Conservation (phyloP, 2,329 filamentous ascomycete genomes). For the Tolypocladium amazonense region DNA sequence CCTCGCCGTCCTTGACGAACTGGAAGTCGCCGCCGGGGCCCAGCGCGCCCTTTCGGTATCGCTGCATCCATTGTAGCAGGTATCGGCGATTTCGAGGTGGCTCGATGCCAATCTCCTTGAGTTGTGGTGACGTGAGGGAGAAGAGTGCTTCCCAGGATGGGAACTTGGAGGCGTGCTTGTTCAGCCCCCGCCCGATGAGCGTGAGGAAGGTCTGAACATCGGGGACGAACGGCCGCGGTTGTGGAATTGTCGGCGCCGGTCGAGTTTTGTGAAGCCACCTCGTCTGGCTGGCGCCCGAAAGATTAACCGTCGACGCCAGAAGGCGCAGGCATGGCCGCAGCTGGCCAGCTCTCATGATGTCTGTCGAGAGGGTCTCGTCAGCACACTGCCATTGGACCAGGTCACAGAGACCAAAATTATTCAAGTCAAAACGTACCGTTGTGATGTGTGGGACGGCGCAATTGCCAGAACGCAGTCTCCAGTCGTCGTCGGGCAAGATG, state of each 20-base stretch:
- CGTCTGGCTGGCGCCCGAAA: constrained; percentile 22
- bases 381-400: not conserved
- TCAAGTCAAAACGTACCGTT: not conserved
- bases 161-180: constrained; percentile 75
- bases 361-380: not conserved
- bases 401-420: too few species aligned
- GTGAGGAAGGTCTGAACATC: constrained; percentile 78
- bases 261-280: constrained; percentile 33
- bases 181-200: constrained; percentile 80
- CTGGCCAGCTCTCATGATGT: constrained; percentile 3
- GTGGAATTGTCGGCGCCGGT: constrained; percentile 38
- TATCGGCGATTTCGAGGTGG: constrained; percentile 75
- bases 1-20: constrained; percentile 51
- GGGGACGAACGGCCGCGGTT: constrained; percentile 75
- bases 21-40: constrained; percentile 76
- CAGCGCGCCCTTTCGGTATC: constrained; percentile 66
- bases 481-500: not conserved
- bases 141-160: constrained; percentile 87
- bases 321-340: constrained; percentile 20
- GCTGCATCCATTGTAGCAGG: constrained; percentile 77
- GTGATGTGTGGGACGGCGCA: not conserved
- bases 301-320: constrained; percentile 19
- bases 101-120: constrained; percentile 78
- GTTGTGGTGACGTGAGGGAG: constrained; percentile 63
- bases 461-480: not conserved